phyloP scores from a whole-genome alignment of 2,329 filamentous ascomycete species.

The Cladosporium sp. region DNA sequence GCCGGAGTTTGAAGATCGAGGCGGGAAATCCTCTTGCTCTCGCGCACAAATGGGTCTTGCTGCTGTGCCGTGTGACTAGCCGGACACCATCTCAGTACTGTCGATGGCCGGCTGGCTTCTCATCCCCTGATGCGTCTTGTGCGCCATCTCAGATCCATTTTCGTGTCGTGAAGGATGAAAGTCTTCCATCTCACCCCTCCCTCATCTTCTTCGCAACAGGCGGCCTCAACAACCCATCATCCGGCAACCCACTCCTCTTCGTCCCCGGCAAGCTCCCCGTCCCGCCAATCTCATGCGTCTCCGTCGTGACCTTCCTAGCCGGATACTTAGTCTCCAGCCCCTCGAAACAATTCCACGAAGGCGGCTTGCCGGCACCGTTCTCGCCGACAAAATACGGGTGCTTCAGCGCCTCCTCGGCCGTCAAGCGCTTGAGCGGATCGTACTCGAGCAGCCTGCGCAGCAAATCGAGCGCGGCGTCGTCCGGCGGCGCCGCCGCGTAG shows the following conservation, averaged over 20 bases:
- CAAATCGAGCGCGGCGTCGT: slow-evolving; percentile 66
- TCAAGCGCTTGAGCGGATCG: slow-evolving; percentile 81
- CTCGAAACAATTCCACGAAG: slow-evolving; percentile 83
- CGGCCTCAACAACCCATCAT: slow-evolving; percentile 61
- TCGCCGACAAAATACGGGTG: slow-evolving; percentile 71
- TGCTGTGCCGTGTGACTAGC: no score
- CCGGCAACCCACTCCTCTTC: slow-evolving; percentile 77
- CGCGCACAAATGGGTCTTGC: no score
- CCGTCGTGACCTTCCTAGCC: slow-evolving; percentile 79
- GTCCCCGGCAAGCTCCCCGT: slow-evolving; percentile 72
- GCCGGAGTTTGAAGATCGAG: no score
- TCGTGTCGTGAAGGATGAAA: background rate
- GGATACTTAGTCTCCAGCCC: slow-evolving; percentile 85
- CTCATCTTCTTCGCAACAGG: slow-evolving; percentile 49
- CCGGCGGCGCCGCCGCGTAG: slow-evolving; percentile 39
- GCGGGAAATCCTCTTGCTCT: no score
- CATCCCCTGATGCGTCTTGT: no score
- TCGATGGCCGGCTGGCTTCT: no score
- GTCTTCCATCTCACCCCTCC: slow-evolving; percentile 29
- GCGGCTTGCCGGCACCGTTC: slow-evolving; percentile 29
- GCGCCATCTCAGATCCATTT: no score
- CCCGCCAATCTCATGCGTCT: slow-evolving; percentile 91
- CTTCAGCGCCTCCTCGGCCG: slow-evolving; percentile 79
- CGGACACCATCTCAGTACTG: no score
- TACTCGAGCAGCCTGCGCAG: slow-evolving; percentile 82